Conservation (phyloP, 2,329 filamentous ascomycete genomes). For the Penicillium glabrum region DNA sequence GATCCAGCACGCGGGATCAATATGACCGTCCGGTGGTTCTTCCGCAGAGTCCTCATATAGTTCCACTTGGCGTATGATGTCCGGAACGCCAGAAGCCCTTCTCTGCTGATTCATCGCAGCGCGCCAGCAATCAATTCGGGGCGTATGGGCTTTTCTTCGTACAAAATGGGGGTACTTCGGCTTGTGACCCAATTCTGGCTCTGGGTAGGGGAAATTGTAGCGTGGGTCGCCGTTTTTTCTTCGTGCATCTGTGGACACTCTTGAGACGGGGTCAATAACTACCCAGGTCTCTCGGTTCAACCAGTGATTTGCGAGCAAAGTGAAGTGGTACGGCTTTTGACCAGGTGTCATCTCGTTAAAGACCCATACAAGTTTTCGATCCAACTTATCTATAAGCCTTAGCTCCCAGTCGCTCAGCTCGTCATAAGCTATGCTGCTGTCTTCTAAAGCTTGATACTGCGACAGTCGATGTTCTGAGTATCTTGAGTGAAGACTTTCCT, state of each 20-base stretch:
- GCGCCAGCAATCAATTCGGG: conserved; percentile 42
- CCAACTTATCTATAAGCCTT: conserved; percentile 33
- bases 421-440: not conserved
- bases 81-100: conserved; percentile 28
- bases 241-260: conserved; percentile 31
- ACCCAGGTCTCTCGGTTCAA: conserved; percentile 42
- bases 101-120: conserved; percentile 37
- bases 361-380: conserved; percentile 41
- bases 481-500: not conserved
- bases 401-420: conserved; percentile 37
- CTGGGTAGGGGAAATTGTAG: conserved; percentile 31
- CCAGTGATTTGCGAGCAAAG: conserved; percentile 43
- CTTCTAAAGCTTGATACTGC: not conserved
- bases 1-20: conserved; percentile 44
- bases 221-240: conserved; percentile 37
- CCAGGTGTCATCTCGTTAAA: conserved; percentile 40
- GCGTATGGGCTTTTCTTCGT: conserved; percentile 23
- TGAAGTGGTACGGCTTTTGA: conserved; percentile 41
- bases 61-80: conserved; percentile 30
- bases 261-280: conserved; percentile 40
- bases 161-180: conserved; percentile 27
- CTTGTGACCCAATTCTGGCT: conserved; percentile 16
- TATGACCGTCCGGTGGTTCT: conserved; percentile 37
- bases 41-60: conserved; percentile 39
- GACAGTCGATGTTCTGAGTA: not conserved